These are phyloP conservation scores for Jasminum sambac DNA, from an alignment of 257 asterid species.

Conservation along the genomic window DNA sequence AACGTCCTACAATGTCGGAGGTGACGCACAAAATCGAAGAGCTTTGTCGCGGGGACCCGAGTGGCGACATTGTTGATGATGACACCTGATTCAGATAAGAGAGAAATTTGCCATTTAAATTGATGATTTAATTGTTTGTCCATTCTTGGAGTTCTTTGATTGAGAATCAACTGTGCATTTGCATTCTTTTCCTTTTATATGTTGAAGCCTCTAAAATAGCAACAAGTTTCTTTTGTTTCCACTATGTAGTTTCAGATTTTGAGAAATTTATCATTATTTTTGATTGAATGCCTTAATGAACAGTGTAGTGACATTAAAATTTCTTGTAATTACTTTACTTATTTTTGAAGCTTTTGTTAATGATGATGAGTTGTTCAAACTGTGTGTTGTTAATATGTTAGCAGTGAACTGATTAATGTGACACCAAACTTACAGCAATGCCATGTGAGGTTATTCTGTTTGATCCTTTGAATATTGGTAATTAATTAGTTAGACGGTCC, in stretches of 20 bases:
- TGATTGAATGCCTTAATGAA: constrained; percentile 37
- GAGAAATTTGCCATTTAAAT: constrained; percentile 1
- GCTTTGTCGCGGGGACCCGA: constrained; percentile 32
- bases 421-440: constrained; percentile 29
- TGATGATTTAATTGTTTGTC: constrained; percentile 31
- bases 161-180: constrained; percentile 29
- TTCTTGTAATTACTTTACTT: constrained; percentile 22
- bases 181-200: neutral
- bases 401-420: constrained; percentile 1
- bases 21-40: constrained; percentile 43
- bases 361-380: constrained; percentile 20
- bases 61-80: constrained; percentile 25
- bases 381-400: neutral
- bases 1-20: constrained; percentile 53
- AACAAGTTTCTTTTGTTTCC: constrained; percentile 19
- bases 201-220: neutral
- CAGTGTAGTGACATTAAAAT: constrained; percentile 21
- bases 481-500: neutral
- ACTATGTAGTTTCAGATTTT: constrained; percentile 13
- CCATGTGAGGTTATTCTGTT: constrained; percentile 37
- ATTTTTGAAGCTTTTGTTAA: neutral
- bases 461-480: constrained; percentile 5
- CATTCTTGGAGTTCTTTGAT: constrained; percentile 40
- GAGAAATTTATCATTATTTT: constrained; percentile 8
- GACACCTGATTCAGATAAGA: constrained; percentile 12